These are phyloP conservation scores for Adiantum capillusveneris DNA, from an alignment of 75 land plant species.

Conservation along the genomic window DNA sequence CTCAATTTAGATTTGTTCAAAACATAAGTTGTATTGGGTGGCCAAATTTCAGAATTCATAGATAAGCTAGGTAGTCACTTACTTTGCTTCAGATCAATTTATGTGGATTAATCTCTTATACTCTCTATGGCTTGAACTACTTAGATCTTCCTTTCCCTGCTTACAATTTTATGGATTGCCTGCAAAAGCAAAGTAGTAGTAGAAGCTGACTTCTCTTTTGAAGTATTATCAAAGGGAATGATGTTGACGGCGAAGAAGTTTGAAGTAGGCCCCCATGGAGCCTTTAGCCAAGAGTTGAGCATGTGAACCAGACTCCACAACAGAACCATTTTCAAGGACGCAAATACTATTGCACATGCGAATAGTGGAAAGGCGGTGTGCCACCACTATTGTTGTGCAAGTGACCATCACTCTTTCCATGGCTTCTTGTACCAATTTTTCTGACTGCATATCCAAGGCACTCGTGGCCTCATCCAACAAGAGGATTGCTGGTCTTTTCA, in stretches of 20 bases:
- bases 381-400: slow-evolving; percentile 13
- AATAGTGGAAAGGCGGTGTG: slow-evolving; percentile 17
- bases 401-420: slow-evolving; percentile 15
- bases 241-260: slow-evolving; percentile 4
- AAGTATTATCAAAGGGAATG: neutral
- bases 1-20: too few relatives aligned
- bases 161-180: too few relatives aligned
- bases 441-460: slow-evolving; percentile 28
- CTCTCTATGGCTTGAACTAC: too few relatives aligned
- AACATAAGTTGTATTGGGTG: too few relatives aligned
- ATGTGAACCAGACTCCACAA: slow-evolving; percentile 15
- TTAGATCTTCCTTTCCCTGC: too few relatives aligned
- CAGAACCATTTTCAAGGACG: slow-evolving; percentile 10
- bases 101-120: too few relatives aligned
- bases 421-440: slow-evolving; percentile 27
- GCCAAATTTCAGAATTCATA: too few relatives aligned
- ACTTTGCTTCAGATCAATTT: too few relatives aligned
- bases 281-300: slow-evolving; percentile 2
- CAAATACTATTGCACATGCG: slow-evolving; percentile 13
- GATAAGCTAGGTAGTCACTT: too few relatives aligned
- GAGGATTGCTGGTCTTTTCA: slow-evolving; percentile 23
- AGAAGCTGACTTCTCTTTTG: too few relatives aligned
- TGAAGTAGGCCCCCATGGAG: slow-evolving; percentile 9
- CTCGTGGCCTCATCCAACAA: slow-evolving; percentile 30
- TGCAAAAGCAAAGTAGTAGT: too few relatives aligned